phyloP scores from a whole-genome alignment of 1,284 basidiomycete species.

The Boletus smithii region DNA sequence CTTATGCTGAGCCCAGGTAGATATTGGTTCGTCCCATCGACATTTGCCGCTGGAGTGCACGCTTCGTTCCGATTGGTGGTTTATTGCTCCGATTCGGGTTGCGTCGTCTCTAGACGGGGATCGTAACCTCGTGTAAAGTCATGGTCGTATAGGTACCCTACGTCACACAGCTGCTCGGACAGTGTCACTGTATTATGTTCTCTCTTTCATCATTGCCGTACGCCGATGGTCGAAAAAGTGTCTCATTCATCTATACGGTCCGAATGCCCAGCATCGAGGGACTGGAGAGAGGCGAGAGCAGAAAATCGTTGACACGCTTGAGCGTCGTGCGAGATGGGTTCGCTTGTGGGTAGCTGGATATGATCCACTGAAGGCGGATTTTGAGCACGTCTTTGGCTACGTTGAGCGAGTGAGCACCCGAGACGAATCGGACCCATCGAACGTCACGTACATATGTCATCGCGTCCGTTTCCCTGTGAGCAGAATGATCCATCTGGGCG shows the following conservation, averaged over 20 bases:
- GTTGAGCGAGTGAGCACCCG: background rate
- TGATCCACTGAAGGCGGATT: slow-evolving; percentile 78
- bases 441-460: slow-evolving; percentile 19
- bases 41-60: slow-evolving; percentile 59
- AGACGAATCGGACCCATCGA: background rate
- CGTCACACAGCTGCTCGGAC: background rate
- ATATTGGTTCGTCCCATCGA: slow-evolving; percentile 74
- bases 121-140: background rate
- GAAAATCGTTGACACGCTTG: slow-evolving; percentile 75
- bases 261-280: too few species aligned
- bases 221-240: background rate
- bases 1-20: slow-evolving; percentile 53
- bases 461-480: slow-evolving; percentile 9
- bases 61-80: slow-evolving; percentile 61
- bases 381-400: slow-evolving; percentile 57
- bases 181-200: slow-evolving; percentile 2
- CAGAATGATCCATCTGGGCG: slow-evolving; percentile 46
- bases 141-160: background rate
- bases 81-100: slow-evolving; percentile 46
- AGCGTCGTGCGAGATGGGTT: slow-evolving; percentile 76
- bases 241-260: background rate
- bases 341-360: slow-evolving; percentile 62
- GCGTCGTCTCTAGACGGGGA: slow-evolving; percentile 16
- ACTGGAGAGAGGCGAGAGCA: slow-evolving; percentile 45
- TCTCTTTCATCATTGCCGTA: background rate